phyloP scores from a whole-genome alignment of 78 protist genomes.

The Dictyostelium firmibasis region DNA sequence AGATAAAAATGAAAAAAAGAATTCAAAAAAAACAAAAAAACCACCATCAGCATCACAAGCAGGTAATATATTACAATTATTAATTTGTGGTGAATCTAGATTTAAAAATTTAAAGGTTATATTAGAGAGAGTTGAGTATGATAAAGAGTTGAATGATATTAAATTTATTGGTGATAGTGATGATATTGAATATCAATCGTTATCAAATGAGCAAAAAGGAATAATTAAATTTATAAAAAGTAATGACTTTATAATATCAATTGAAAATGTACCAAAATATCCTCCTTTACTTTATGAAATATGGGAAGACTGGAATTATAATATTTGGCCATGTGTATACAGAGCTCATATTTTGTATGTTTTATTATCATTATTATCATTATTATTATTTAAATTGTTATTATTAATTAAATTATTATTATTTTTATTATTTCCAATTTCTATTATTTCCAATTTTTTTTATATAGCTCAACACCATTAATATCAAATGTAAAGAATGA shows the following conservation, averaged over 20 bases:
- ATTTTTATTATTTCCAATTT: too few relatives aligned
- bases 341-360: slow-evolving; percentile 49
- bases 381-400: not conserved
- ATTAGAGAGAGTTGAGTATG: not conserved
- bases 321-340: slow-evolving; percentile 46
- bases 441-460: too few relatives aligned
- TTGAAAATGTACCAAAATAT: slow-evolving; percentile 23
- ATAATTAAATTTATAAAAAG: not conserved
- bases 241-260: not conserved
- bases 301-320: slow-evolving; percentile 36
- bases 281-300: slow-evolving; percentile 26
- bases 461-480: slow-evolving; percentile 67
- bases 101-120: not conserved
- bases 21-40: not conserved
- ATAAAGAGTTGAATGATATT: not conserved
- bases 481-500: slow-evolving; percentile 17
- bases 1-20: not conserved
- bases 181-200: not conserved
- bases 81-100: not conserved
- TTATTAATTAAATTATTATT: not conserved
- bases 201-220: not conserved
- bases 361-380: not conserved
- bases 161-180: not conserved
- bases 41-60: not conserved
- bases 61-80: slow-evolving; percentile 5